Base-by-base conservation (phyloP, 805 yeast species). In the Barnettozyma sp. region DNA sequence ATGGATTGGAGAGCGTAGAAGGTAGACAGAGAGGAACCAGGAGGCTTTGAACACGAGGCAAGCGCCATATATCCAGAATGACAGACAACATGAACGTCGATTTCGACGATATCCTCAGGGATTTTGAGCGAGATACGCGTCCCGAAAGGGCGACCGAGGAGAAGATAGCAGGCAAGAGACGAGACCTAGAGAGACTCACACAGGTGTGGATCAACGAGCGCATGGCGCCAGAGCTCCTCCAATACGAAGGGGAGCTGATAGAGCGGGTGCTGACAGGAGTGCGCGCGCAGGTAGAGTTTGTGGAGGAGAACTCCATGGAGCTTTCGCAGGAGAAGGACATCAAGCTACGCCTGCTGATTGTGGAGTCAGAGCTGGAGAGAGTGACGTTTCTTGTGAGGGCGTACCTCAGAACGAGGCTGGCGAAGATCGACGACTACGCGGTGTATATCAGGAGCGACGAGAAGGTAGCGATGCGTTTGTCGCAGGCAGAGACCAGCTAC, bases 341-440 rank as follows among this genome's bases (percentile, higher is more conserved):
- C 58, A 88, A 88, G 52, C 59, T 90, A 39, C 80, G 83, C 39
- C 64, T 88, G 30, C 74, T 92, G 63, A 73, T 94, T 17, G 78
- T 90, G 47, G 98, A 92, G 53, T 81, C 94, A 11, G 97, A 92
- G 48, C 69, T 92, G 17, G 97, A 92, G 49, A 64, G 98, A 38
- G 73, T 86, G 21, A 85, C 80, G 49, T 92, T 80, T 54, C 58
- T 90, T 23, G 66, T 88, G n/a, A 62, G 97, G 34, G 71, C 85
- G 11, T 90, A 86, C 55, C 63, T 88, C 22, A 69, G 98, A 42
- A 72, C 90, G 6, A 66, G 98, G 39, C 41, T 53, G 8, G 36
- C 46, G 41, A 88, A 83, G 58, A 73, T 92, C 32, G 96, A 87
- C 60, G 70, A 68, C 43, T 78, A 62, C 56, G 67, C 85, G 18